Conservation (phyloP, 495 filamentous ascomycete species). For the Parachaetomium inaequale region DNA sequence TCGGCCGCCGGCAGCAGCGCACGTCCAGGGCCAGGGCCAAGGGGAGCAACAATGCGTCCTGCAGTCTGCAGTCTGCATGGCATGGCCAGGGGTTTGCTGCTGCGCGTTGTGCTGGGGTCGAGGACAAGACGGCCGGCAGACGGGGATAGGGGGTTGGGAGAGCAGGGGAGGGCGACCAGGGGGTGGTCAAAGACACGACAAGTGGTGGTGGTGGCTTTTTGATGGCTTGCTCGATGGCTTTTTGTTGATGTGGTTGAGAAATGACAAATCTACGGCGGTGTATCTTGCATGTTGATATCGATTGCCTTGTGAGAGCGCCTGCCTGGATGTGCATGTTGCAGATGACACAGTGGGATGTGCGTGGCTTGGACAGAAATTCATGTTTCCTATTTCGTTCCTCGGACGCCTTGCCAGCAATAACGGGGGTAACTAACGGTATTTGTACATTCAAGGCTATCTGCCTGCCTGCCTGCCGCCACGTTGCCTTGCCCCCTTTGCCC, state of each 20-base stretch:
- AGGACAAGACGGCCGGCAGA: background rate
- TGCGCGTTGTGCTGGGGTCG: constrained; percentile 1
- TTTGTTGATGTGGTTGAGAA: background rate
- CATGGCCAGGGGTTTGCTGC: background rate
- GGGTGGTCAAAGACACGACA: background rate
- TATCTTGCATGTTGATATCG: constrained; percentile 15
- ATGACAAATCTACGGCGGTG: constrained; percentile 11
- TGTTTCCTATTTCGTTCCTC: background rate
- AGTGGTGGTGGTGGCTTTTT: background rate
- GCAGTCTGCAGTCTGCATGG: constrained; percentile 4
- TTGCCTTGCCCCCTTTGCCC: constrained; percentile 8
- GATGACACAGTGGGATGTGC: background rate
- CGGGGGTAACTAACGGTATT: background rate
- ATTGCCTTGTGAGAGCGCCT: background rate
- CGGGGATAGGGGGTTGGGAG: background rate
- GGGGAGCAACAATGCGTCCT: constrained; percentile 3
- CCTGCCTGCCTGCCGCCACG: background rate
- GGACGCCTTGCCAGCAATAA: background rate
- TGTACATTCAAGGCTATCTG: background rate
- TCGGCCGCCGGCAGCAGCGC: constrained; percentile 3
- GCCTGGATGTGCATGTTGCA: background rate
- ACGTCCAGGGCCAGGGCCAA: background rate
- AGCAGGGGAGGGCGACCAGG: background rate
- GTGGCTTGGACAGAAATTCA: constrained; percentile 1
- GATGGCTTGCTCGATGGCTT: background rate